Evolutionary conservation across 2,329 filamentous ascomycete genomes (phyloP), one percentile per base, ranked within the genome.

Genomic region (Botrytis cinerea): DNA sequence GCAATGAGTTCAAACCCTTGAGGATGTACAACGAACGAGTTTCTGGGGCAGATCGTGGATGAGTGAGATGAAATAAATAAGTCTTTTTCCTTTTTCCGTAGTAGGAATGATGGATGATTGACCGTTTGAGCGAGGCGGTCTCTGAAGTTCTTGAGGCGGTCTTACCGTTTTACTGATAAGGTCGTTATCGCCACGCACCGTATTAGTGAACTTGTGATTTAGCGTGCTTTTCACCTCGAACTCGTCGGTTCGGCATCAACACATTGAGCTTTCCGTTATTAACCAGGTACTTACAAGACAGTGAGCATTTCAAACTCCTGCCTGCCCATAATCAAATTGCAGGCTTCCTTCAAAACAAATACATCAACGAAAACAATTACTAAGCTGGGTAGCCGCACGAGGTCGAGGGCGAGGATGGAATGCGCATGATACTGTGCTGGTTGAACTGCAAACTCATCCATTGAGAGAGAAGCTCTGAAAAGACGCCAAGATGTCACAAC

Each of bases 401-500:
- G 51, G 51, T 28, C 76, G 77, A 77, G 74, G 78, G 77, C 70
- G 74, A 74, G 68, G 70, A 79, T 79, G 79, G 76, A 70, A 75
- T 67, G 48, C 62, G 72, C 72, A 70, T 74, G 76, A 45, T 78
- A 77, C 72, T 75, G 72, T 57, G 75, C 68, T 75, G 74, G 76
- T 64, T 69, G 73, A 73, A 68, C 60, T 59, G 74, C 66, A 57
- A 43, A 57, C 20, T 43, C 35, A 68, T 32, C 22, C 48, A 57
- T 68, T 57, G 35, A 57, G 66, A 54, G 32, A 43, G 66, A 68
- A 75, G 61, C 46, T 76, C 35, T 62, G 48, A 76, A 76, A 72
- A 69, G 54, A 75, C 79, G 78, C 18, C 75, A 81, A 78, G 69
- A 80, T 80, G 79, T 79, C 80, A 72, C 80, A 80, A 77, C 80